These are phyloP conservation scores for Grammothele lineata DNA, from an alignment of 768 basidiomycete genomes.

Conservation along the genomic window DNA sequence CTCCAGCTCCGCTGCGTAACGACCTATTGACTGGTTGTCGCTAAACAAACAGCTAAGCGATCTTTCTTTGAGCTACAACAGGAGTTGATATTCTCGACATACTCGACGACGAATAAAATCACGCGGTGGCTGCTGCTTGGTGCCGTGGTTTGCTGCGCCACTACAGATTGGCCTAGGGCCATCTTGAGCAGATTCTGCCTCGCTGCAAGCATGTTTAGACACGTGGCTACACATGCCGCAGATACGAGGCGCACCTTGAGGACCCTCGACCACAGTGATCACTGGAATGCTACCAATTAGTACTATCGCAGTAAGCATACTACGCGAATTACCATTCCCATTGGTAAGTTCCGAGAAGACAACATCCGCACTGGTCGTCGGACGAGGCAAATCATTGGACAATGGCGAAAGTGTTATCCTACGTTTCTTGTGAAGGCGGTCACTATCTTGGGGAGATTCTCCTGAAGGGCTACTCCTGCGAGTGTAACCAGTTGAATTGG, in stretches of 20 bases:
- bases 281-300: background rate
- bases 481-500: too few species aligned
- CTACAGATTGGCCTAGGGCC: conserved; percentile 2
- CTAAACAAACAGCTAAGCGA: too few species aligned
- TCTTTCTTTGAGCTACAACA: background rate
- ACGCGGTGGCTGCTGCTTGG: conserved; percentile 2
- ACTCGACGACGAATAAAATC: conserved; percentile 16
- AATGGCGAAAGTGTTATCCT: background rate
- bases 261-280: conserved; percentile 6
- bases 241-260: background rate
- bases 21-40: conserved; percentile 12
- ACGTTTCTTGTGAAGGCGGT: background rate
- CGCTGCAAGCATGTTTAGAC: background rate
- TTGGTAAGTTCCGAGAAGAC: background rate
- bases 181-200: conserved; percentile 8
- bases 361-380: background rate
- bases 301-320: background rate
- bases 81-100: background rate
- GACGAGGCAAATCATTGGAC: background rate
- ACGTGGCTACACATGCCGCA: background rate
- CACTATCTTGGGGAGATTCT: background rate
- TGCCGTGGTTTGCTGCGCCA: background rate
- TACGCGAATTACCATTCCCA: conserved; percentile 5
- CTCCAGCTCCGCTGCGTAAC: conserved; percentile 22
- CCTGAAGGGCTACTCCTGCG: too few species aligned